These are phyloP conservation scores for Cladobotryum protrusum DNA, from an alignment of 2,329 filamentous ascomycete genomes.

Conservation along the genomic window DNA sequence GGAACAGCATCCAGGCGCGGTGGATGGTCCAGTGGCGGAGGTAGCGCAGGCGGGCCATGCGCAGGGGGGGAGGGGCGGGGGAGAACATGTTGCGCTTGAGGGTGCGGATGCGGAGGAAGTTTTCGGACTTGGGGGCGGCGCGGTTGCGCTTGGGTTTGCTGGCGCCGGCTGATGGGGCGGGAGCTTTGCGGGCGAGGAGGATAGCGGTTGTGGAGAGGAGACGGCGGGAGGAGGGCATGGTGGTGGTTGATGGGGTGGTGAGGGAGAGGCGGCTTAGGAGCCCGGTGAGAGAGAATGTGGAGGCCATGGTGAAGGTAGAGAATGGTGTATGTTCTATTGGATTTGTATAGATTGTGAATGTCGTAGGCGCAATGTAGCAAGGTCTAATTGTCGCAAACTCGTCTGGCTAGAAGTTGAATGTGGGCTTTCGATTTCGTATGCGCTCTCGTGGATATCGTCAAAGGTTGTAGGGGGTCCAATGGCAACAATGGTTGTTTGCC, in stretches of 20 bases:
- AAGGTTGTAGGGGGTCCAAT: too few species aligned
- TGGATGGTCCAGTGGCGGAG: conserved; percentile 99
- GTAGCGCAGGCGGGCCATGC: conserved; percentile 79
- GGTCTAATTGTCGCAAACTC: too few species aligned
- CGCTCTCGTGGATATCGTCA: too few species aligned
- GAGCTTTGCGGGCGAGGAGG: conserved; percentile 25
- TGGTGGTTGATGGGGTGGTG: conserved; percentile 7
- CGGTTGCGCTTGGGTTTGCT: conserved; percentile 24
- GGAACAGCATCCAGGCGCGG: conserved; percentile 83
- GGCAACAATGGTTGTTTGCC: too few species aligned
- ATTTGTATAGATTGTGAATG: background rate
- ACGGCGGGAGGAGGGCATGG: conserved; percentile 14
- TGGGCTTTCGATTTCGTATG: too few species aligned
- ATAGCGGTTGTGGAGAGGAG: conserved; percentile 28
- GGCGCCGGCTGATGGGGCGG: conserved; percentile 17
- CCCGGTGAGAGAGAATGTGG: conserved; percentile 24
- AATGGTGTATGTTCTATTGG: background rate
- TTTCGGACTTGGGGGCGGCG: conserved; percentile 28
- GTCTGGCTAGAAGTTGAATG: too few species aligned
- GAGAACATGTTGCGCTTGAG: conserved; percentile 45
- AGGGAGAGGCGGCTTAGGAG: conserved; percentile 22
- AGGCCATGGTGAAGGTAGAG: conserved; percentile 18
- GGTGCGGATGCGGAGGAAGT: conserved; percentile 38
- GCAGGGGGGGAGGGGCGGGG: conserved; percentile 60
- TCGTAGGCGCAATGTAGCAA: background rate